Evolutionary conservation across 108 stramenopile genomes (phyloP), one percentile per base, ranked within the genome.

Genomic region (Hondaea fermentalgiana): DNA sequence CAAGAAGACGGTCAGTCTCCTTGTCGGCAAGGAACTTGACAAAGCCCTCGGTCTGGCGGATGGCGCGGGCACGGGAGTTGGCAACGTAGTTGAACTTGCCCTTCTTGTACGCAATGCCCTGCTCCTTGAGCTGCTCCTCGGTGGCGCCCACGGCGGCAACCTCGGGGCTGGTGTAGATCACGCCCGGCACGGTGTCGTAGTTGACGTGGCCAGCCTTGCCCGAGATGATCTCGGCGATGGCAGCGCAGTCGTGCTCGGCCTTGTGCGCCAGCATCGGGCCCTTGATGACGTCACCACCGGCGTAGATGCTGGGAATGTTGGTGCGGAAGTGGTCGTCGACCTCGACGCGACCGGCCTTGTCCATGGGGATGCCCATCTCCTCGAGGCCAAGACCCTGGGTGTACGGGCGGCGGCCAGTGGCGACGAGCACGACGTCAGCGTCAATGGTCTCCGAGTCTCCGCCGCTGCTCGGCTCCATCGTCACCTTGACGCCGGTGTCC

Each of bases 241-340:
- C 99, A 91, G 98, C 97, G 47, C 98, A 98, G 91, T 99, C 99
- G 91, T 99, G 98, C 93, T 99, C 99, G 28, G 99, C 99, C 95
- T 99, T 99, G 96, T 99, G 99, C 6, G 99, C 99, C 64, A 99
- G 93, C 99, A 99, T 99, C 83, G 99, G 98, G n/a, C 99, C 99
- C 89, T 97, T 96, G 89, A 99, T 98, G 88, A 95, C 96, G 91
- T 98, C 98, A 72, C 98, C 99, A 92, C 98, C 98, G 71, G 99
- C 99, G 90, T 95, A 98, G 60, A 99, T 94, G 53, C 91, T 93
- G 25, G 98, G 98, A 5, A 99, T 97, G 47, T 94, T 93, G 57
- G 98, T 98, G 60, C 94, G 92, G 93, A 99, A 99, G 90, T 99
- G 98, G 83, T 93, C 92, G 95, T 99, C 97, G 3, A 99, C 98